Conservation (phyloP, 805 yeast genomes). For the Candida rishiriensis region DNA sequence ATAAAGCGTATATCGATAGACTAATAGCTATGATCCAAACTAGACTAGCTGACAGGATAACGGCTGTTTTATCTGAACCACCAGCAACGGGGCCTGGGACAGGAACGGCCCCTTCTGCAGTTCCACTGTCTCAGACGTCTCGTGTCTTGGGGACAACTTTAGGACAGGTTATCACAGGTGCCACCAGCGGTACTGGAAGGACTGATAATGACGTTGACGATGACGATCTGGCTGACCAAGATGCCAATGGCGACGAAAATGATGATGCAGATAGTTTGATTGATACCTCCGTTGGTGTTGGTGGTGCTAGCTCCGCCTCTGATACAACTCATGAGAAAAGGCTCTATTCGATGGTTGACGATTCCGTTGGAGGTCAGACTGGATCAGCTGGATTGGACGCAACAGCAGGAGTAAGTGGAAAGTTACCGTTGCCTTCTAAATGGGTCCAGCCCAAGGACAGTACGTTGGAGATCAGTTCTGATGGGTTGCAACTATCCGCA, state of each 20-base stretch:
- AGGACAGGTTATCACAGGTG: background rate
- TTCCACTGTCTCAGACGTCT: too few species aligned
- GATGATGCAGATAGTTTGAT: conserved; percentile 7
- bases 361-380: background rate
- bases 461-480: conserved; percentile 15
- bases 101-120: background rate
- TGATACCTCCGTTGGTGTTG: conserved; percentile 2
- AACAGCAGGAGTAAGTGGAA: background rate
- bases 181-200: background rate
- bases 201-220: background rate
- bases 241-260: conserved; percentile 6
- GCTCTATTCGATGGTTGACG: conserved; percentile 2
- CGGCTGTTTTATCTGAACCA: background rate
- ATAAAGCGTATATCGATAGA: conserved; percentile 15
- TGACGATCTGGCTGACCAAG: background rate
- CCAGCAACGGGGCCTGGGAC: too few species aligned
- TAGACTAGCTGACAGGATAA: conserved; percentile 1
- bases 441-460: conserved; percentile 21
- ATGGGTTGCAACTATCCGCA: conserved; percentile 24
- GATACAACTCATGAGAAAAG: conserved; percentile 5
- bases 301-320: too few species aligned
- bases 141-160: background rate
- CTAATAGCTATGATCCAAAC: conserved; percentile 11
- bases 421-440: conserved; percentile 22
- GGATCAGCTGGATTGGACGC: background rate